Conservation (phyloP, 805 yeast species). For the Kuraishia piskuri region DNA sequence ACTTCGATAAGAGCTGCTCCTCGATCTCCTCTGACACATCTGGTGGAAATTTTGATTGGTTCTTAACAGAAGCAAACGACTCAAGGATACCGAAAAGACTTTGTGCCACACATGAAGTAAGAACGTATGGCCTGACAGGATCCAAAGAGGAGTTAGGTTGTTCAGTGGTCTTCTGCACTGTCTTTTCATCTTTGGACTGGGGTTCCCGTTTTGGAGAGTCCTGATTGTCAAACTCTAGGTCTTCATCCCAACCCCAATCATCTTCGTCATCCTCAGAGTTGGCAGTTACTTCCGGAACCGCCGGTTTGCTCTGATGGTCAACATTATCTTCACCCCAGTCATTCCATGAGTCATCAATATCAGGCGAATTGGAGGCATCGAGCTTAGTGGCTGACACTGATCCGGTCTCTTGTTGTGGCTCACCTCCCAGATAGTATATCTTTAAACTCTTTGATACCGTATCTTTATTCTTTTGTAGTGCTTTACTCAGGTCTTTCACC, state of each 20-base stretch:
- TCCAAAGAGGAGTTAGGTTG: not conserved
- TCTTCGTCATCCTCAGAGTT: not conserved
- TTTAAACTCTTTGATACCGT: not conserved
- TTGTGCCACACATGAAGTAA: not conserved
- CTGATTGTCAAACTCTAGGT: not conserved
- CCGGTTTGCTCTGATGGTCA: not conserved
- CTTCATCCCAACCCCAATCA: slow-evolving; percentile 1
- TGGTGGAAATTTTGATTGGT: not conserved
- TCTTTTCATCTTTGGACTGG: not conserved
- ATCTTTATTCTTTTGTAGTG: not conserved
- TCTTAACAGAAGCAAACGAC: not conserved
- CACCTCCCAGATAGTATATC: not conserved
- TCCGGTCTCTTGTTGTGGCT: not conserved
- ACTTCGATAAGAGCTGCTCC: slow-evolving; percentile 13
- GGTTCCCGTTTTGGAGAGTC: not conserved
- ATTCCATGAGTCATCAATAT: not conserved
- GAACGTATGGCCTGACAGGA: not conserved
- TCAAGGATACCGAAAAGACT: not conserved
- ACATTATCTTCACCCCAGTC: not conserved
- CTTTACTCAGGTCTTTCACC: not conserved
- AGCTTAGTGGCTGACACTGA: not conserved
- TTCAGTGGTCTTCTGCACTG: not conserved
- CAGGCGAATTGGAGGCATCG: not conserved
- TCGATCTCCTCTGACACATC: not conserved
- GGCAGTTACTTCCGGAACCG: not conserved